These are phyloP conservation scores for Botrytis byssoidea DNA, from an alignment of 2,329 filamentous ascomycete species.

Conservation along the genomic window DNA sequence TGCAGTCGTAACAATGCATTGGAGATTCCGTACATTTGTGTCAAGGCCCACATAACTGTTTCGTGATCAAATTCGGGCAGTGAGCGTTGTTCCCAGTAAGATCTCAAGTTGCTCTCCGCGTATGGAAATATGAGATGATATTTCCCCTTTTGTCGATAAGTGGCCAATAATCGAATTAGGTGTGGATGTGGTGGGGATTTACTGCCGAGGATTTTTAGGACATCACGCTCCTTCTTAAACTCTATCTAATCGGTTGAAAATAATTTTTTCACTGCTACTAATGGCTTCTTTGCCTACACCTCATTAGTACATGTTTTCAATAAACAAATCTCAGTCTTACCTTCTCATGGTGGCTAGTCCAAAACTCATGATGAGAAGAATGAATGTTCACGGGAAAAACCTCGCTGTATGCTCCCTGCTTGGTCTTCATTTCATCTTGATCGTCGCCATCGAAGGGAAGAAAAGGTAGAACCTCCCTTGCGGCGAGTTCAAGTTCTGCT, in stretches of 20 bases:
- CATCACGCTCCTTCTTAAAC: slow-evolving; percentile 26
- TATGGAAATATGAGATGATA: slow-evolving; percentile 39
- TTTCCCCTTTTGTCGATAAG: slow-evolving; percentile 28
- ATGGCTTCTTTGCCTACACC: slow-evolving; percentile 22
- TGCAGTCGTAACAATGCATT: slow-evolving; percentile 34
- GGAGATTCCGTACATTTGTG: slow-evolving; percentile 37
- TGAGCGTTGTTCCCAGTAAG: slow-evolving; percentile 33
- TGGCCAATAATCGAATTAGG: slow-evolving; percentile 37
- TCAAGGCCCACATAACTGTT: slow-evolving; percentile 34
- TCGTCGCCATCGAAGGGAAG: slow-evolving; percentile 9
- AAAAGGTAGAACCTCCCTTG: slow-evolving; percentile 27
- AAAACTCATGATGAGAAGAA: slow-evolving; percentile 31
- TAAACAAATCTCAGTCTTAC: neutral
- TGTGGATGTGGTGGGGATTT: slow-evolving; percentile 27
- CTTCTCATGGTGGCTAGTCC: neutral
- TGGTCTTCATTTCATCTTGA: slow-evolving; percentile 1
- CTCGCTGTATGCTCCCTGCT: slow-evolving; percentile 29
- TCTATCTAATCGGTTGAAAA: slow-evolving; percentile 23
- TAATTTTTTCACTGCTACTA: slow-evolving; percentile 30
- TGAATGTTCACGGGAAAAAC: slow-evolving; percentile 29
- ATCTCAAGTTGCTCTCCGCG: slow-evolving; percentile 33
- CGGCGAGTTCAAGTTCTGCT: slow-evolving; percentile 23
- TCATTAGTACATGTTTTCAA: neutral
- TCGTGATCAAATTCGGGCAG: slow-evolving; percentile 23
- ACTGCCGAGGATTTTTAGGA: slow-evolving; percentile 23